A percentile compares a stretch with the other conserved stretches of the same genome.
phyloP scores from a whole-genome alignment of 2,329 filamentous ascomycete species.

The Ophiocordyceps polyrhachis-furcata region DNA sequence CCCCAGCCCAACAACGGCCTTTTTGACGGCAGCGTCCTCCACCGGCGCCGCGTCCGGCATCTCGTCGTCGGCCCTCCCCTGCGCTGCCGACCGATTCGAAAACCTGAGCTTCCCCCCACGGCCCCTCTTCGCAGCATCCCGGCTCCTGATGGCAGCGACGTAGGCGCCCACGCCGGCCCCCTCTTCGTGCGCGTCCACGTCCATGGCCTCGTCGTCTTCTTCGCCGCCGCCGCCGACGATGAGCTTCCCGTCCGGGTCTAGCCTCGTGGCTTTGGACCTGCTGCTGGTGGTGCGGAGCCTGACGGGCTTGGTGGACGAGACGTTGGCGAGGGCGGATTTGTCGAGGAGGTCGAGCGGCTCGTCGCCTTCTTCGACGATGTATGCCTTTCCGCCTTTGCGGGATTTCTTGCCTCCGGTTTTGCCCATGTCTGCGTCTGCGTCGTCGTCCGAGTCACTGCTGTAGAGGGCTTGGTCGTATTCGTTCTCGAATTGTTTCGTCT shows the following conservation, averaged over 20 bases:
- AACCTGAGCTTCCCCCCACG: slow-evolving; percentile 53
- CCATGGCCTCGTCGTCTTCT: slow-evolving; percentile 24
- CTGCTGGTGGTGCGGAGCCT: slow-evolving; percentile 38
- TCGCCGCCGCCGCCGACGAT: slow-evolving; percentile 40
- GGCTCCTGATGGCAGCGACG: slow-evolving; percentile 48
- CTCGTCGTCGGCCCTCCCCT: slow-evolving; percentile 30
- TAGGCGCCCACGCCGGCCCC: slow-evolving; percentile 50
- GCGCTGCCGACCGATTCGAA: slow-evolving; percentile 38
- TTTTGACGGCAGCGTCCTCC: slow-evolving; percentile 14
- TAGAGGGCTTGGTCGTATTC: slow-evolving; percentile 85
- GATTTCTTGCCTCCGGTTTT: slow-evolving; percentile 22
- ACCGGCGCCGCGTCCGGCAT: slow-evolving; percentile 26
- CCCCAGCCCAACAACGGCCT: background rate
- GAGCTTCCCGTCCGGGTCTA: slow-evolving; percentile 63
- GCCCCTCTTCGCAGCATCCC: slow-evolving; percentile 45
- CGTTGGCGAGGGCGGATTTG: slow-evolving; percentile 73
- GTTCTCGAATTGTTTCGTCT: too few species aligned
- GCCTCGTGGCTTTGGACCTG: slow-evolving; percentile 40
- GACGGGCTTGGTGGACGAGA: slow-evolving; percentile 73
- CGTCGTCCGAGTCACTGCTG: slow-evolving; percentile 48
- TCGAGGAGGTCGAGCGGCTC: slow-evolving; percentile 90
- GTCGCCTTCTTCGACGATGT: slow-evolving; percentile 86
- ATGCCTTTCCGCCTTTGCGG: slow-evolving; percentile 49
- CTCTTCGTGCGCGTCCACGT: slow-evolving; percentile 44
- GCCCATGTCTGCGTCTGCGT: slow-evolving; percentile 37